Evolutionary conservation across 2,329 filamentous ascomycete genomes (phyloP).

Genomic region (Orbilia quercus): DNA sequence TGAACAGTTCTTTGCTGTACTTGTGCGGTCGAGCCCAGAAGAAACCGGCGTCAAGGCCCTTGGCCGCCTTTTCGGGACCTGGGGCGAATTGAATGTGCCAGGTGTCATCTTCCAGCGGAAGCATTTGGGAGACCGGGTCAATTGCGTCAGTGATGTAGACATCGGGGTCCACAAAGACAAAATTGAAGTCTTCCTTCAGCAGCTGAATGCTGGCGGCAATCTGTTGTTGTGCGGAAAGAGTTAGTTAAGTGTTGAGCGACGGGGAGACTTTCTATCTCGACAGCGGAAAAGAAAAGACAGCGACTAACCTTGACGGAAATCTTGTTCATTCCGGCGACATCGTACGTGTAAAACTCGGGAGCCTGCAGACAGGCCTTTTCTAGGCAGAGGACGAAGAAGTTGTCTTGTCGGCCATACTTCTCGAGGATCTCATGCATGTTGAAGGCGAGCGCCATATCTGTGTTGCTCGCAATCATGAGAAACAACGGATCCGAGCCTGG

Average conservation of each 20-base stretch:
- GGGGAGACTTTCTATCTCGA: background rate
- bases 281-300: background rate
- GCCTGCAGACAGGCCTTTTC: constrained; percentile 52
- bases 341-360: constrained; percentile 44
- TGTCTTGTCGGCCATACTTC: constrained; percentile 28
- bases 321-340: constrained; percentile 51
- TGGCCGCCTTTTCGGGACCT: constrained; percentile 13
- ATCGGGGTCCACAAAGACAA: constrained; percentile 53
- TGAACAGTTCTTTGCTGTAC: constrained; percentile 42
- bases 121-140: constrained; percentile 31
- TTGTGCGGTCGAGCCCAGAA: constrained; percentile 43
- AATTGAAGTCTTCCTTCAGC: constrained; percentile 41
- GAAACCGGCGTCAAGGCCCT: constrained; percentile 47
- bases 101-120: constrained; percentile 12
- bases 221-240: constrained; percentile 1
- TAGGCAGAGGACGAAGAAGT: constrained; percentile 46
- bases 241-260: constrained; percentile 39
- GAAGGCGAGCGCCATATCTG: constrained; percentile 49
- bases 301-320: constrained; percentile 45
- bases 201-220: constrained; percentile 52
- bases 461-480: constrained; percentile 45
- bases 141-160: constrained; percentile 46
- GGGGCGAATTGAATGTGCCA: constrained; percentile 54
- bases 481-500: constrained; percentile 41
- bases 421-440: constrained; percentile 51